A percentile compares a stretch with the other conserved stretches of the same genome.
Evolutionary conservation across 257 asterid species (phyloP).

Genomic region (Ophiorrhiza pumila): DNA sequence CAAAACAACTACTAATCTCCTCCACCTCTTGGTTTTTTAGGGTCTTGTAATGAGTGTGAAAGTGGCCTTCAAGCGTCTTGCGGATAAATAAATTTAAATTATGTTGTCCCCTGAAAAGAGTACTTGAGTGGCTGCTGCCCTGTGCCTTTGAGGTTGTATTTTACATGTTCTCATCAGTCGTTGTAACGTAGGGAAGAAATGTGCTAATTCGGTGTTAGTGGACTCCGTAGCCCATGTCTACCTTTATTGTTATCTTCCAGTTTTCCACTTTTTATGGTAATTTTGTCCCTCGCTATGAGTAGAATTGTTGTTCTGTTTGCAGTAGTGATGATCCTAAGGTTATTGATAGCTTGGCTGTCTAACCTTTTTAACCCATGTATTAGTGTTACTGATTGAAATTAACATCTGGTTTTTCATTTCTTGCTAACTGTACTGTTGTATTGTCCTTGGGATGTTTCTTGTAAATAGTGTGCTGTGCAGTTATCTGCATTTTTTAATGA

Average conservation of each 20-base stretch:
- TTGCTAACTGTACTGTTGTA: background rate
- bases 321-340: conserved; percentile 4
- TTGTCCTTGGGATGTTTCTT: background rate
- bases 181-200: conserved; percentile 51
- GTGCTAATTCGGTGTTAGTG: conserved; percentile 49
- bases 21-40: conserved; percentile 39
- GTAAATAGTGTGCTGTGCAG: background rate
- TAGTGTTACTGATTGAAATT: background rate
- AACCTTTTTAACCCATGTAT: conserved; percentile 22
- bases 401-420: background rate
- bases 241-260: conserved; percentile 16
- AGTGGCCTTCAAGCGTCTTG: conserved; percentile 44
- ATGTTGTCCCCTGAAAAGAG: conserved; percentile 21
- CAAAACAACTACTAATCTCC: conserved; percentile 66
- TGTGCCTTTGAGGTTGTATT: conserved; percentile 47
- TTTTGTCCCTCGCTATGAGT: background rate
- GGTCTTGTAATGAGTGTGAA: conserved; percentile 47
- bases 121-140: conserved; percentile 40
- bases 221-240: conserved; percentile 14
- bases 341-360: conserved; percentile 8
- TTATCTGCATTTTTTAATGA: too few relatives aligned
- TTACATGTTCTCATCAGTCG: conserved; percentile 38
- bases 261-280: background rate
- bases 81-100: conserved; percentile 21
- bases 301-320: background rate